Evolutionary conservation across 768 basidiomycete genomes (phyloP), one percentile per base, ranked within the genome.

Genomic region (Mycena olivaceomarginata): DNA sequence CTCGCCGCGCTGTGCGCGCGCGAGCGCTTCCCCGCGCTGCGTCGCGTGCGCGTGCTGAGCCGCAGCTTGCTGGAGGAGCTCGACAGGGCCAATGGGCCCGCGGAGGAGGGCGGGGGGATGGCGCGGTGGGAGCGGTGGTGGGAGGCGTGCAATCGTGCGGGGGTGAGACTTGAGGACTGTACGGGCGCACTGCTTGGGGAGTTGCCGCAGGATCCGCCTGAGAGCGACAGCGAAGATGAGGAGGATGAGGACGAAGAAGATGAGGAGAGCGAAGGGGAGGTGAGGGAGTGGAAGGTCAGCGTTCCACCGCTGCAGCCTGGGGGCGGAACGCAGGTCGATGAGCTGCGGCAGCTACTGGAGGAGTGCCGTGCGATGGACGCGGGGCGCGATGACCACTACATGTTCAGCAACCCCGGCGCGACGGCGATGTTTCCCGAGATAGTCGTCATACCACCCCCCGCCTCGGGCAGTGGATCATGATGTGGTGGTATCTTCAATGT

Each of bases 41-140:
- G 88, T 77, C 86, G 90, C 15, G 89, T 95, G 64, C 88, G 95
- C 39, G 90, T 91, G 16, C 81, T 96, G 75, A 93, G 89, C 74
- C 83, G 89, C 40, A 86, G 84, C 18, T 83, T 95, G 83, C 81
- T 96, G 64, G 83, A 85, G 31, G 92, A 92, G 64, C 84, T 96
- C 70, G 92, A 95, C 67, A 83, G 85, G 20, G 90, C 80, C 66
- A 91, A 86, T 84, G 95, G 80, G 83, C 94, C 81, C 69, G 86
- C 77, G 75, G 83, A 82, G 75, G 86, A 84, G 16, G 82, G 83
- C 15, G 89, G 86, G 1, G 89, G 88, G 2, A 86, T 88, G 81
- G 87, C 89, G 74, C 85, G 95, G 41, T 96, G 94, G 92, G 92
- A 92, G 78, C 85, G 88, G 63, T 96, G 95, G 95, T 94, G 92